These are phyloP conservation scores for Lepiota subincarnata DNA, from an alignment of 768 basidiomycete genomes.

Conservation along the genomic window DNA sequence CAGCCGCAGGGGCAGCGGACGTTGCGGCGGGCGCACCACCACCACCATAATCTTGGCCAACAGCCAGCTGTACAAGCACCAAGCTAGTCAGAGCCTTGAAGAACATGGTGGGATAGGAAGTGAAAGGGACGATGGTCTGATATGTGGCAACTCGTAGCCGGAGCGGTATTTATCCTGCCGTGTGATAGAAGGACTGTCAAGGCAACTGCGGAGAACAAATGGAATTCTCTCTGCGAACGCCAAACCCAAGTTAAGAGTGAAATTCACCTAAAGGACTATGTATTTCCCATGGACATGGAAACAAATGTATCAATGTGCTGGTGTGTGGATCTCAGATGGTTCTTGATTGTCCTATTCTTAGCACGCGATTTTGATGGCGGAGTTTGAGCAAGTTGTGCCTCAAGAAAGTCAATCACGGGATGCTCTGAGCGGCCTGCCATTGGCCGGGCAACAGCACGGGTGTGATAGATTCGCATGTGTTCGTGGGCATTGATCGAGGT, in stretches of 20 bases:
- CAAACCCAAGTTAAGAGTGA: not conserved
- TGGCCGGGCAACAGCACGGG: too few species aligned
- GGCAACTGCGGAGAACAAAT: constrained; percentile 5
- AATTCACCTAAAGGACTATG: not conserved
- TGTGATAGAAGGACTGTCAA: constrained; percentile 2
- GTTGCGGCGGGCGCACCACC: constrained; percentile 17
- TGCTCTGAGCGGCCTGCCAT: too few species aligned
- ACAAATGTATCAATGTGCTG: not conserved
- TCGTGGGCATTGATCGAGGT: too few species aligned
- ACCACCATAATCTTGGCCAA: constrained; percentile 33
- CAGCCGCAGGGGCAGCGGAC: constrained; percentile 22
- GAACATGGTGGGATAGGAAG: not conserved
- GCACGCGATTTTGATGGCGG: not conserved
- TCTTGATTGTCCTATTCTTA: not conserved
- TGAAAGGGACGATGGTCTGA: not conserved
- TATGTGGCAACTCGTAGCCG: not conserved
- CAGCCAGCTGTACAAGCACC: constrained; percentile 20
- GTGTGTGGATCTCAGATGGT: too few species aligned
- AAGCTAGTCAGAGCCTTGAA: not conserved
- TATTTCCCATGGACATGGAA: constrained; percentile 11
- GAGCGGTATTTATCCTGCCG: constrained; percentile 2
- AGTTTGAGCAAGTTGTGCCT: too few species aligned
- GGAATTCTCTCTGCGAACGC: not conserved
- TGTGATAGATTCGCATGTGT: too few species aligned
- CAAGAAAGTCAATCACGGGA: too few species aligned